Conservation (phyloP, 345 rosid genomes). For the Dipteronia sinensis region DNA sequence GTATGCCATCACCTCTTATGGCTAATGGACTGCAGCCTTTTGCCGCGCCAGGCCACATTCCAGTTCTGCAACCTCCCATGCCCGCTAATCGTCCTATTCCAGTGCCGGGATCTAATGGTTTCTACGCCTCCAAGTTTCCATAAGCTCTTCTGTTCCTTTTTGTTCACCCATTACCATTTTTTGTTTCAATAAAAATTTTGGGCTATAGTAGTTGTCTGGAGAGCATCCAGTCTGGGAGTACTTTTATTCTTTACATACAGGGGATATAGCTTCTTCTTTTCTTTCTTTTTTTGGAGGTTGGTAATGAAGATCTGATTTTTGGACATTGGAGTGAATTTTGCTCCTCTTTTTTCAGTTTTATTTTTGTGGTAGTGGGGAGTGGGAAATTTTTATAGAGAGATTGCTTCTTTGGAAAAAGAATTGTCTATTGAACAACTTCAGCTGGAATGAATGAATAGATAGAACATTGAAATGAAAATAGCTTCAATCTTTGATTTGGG, state of each 20-base stretch:
- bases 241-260: not conserved
- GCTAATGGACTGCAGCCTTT: conserved; percentile 46
- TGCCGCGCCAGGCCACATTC: conserved; percentile 40
- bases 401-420: not conserved
- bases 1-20: conserved; percentile 46
- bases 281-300: not conserved
- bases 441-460: not conserved
- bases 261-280: not conserved
- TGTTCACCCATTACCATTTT: not conserved
- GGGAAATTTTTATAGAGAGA: not conserved
- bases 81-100: conserved; percentile 35
- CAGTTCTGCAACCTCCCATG: conserved; percentile 48
- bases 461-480: not conserved
- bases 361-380: not conserved
- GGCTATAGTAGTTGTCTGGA: conserved; percentile 17
- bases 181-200: conserved; percentile 31
- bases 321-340: not conserved
- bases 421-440: not conserved
- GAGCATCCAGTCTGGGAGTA: not conserved
- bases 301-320: not conserved
- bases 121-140: conserved; percentile 44
- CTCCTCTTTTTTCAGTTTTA: not conserved
- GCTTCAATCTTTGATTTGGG: not conserved
- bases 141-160: conserved; percentile 11
- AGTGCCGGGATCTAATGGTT: conserved; percentile 44